Base-by-base conservation (phyloP, 495 filamentous ascomycete species). In the Diplogelasinospora grovesii region DNA sequence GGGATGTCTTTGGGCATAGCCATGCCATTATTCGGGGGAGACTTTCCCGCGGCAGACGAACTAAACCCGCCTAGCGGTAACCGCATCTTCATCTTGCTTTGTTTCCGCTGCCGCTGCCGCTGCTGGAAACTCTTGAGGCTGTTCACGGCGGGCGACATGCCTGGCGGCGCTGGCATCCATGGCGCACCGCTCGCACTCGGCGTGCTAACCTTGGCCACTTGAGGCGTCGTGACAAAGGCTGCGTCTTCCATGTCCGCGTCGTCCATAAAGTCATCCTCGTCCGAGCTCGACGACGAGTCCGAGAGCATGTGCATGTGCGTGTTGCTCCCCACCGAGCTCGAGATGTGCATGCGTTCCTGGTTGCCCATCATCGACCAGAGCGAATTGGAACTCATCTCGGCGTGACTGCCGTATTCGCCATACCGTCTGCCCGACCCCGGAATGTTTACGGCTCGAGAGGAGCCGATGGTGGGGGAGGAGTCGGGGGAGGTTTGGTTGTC, bases 401-500 rank as follows among this genome's bases (percentile, higher is more conserved):
- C 39, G 26, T 21, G 53, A n/a, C n/a, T n/a, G 7, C 53, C 58
- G 41, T 53, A 63, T 33, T 60, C 65, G 49, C 51, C 57, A 34
- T 37, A 50, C 35, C 59, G 53, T 41, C 64, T 59, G 34, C 56
- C 46, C n/a, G n/a, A n/a, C n/a, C n/a, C n/a, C 30, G 87, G 88
- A 26, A 94, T 90, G 46, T 75, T 81, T 71, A 95, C 81, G 6
- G 81, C 83, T 18, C 85, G 75, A n/a, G n/a, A n/a, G 21, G 84
- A 83, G 14, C 66, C 65, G 28, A 93, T 81, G n/a, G 78, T 89
- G 0, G 93, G 93, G 0, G 89, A 95, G 3, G 89, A 93, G 56
- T 95, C 89, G 9, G 93, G 92, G n/a, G 86, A 92, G 0, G 85
- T 82, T 50, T 89, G 82, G n/a, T n/a, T n/a, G 39, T 85, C 82